Evolutionary conservation across 352 stramenopile genomes (phyloP).

Genomic region (Pythium oligandrum): DNA sequence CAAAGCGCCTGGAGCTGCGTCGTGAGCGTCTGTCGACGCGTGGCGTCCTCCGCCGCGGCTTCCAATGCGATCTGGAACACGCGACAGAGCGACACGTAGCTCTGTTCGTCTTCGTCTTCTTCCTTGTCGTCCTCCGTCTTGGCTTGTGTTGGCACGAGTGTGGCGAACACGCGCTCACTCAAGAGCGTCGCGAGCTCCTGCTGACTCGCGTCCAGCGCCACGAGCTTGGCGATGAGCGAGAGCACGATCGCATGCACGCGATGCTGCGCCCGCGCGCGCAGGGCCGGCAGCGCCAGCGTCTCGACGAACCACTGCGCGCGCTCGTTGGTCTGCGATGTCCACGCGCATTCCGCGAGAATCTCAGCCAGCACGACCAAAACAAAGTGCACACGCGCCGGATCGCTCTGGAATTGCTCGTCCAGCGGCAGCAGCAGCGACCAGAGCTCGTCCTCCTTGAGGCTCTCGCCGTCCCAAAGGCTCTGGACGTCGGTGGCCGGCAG

Average conservation of each 20-base stretch:
- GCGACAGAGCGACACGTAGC: conserved; percentile 43
- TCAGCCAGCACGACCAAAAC: conserved; percentile 20
- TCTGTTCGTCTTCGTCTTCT: conserved; percentile 9
- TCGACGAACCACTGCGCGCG: conserved; percentile 20
- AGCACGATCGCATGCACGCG: conserved; percentile 19
- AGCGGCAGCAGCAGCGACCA: conserved; percentile 39
- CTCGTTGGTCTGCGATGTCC: conserved; percentile 3
- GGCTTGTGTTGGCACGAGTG: conserved; percentile 1
- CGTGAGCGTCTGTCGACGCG: conserved; percentile 10
- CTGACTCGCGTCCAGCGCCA: neutral
- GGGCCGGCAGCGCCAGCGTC: conserved; percentile 16
- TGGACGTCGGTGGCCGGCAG: conserved; percentile 12
- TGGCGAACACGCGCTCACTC: conserved; percentile 15
- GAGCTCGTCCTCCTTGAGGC: conserved; percentile 7
- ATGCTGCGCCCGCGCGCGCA: conserved; percentile 11
- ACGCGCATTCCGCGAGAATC: conserved; percentile 8
- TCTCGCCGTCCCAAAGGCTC: conserved; percentile 17
- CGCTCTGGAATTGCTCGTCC: conserved; percentile 9
- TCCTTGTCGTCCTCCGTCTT: conserved; percentile 1
- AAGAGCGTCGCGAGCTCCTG: conserved; percentile 13
- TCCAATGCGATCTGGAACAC: conserved; percentile 32
- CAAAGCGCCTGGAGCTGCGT: conserved; percentile 28
- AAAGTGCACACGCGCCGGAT: conserved; percentile 33
- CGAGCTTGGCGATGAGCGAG: conserved; percentile 11
- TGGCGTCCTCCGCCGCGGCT: conserved; percentile 5